phyloP scores from a whole-genome alignment of 2,329 filamentous ascomycete species.

The Colletotrichum lindemuthianum region DNA sequence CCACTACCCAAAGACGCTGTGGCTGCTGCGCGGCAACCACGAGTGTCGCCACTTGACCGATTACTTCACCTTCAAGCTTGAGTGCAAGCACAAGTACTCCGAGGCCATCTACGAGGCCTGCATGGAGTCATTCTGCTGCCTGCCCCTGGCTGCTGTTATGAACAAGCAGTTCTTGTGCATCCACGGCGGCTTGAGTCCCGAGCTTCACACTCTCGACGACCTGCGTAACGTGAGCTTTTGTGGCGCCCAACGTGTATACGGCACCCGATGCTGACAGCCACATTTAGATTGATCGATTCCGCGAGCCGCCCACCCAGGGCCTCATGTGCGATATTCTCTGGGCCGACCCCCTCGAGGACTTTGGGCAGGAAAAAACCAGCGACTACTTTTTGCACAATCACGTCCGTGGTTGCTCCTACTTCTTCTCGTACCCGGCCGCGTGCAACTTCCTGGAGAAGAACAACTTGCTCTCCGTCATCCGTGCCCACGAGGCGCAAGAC shows the following conservation, averaged over 20 bases:
- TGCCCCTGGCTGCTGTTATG: constrained; percentile 96
- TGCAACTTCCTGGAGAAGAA: constrained; percentile 99
- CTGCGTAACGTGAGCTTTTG: constrained; percentile 74
- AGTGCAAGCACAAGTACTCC: constrained; percentile 99
- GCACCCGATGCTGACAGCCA: constrained; percentile 6
- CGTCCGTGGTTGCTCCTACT: constrained; percentile 97
- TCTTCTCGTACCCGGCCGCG: constrained; percentile 97
- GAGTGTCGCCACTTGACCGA: constrained; percentile 99
- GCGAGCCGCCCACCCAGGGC: constrained; percentile 95
- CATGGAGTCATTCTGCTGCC: constrained; percentile 96
- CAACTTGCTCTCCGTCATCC: constrained; percentile 95
- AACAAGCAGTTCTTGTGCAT: constrained; percentile 99
- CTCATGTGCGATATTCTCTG: constrained; percentile 99
- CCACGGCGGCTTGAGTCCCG: constrained; percentile 94
- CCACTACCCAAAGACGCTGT: constrained; percentile 97
- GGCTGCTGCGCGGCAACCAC: constrained; percentile 97
- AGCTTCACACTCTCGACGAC: constrained; percentile 95
- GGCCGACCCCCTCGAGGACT: constrained; percentile 98
- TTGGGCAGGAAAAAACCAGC: constrained; percentile 97
- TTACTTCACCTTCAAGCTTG: constrained; percentile 99
- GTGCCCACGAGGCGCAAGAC: constrained; percentile 98
- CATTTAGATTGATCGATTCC: constrained; percentile 90
- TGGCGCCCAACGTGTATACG: neutral
- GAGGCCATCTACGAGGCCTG: constrained; percentile 96
- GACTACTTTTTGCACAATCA: constrained; percentile 99